Evolutionary conservation across 352 stramenopile species (phyloP).

Genomic region (Blastocystis sp.): DNA sequence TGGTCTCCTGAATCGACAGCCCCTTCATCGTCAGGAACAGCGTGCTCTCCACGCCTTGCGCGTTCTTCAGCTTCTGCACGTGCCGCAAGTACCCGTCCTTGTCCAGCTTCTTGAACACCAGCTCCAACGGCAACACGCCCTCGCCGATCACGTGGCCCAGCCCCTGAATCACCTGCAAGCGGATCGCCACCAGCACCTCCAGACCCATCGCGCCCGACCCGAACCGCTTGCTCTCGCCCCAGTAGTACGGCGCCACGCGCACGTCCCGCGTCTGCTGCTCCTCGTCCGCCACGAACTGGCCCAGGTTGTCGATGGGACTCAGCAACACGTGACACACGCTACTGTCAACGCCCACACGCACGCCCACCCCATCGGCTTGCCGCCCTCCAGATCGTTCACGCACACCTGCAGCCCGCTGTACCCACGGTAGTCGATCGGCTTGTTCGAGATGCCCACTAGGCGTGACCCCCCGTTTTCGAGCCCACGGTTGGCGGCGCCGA

Average conservation of each 20-base stretch:
- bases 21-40: conserved; percentile 58
- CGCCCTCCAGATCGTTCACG: conserved; percentile 30
- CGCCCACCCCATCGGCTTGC: background rate
- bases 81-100: conserved; percentile 29
- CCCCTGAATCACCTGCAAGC: conserved; percentile 44
- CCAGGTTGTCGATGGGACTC: background rate
- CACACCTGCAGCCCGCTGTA: conserved; percentile 35
- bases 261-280: conserved; percentile 29
- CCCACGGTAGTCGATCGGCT: background rate
- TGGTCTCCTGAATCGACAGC: background rate
- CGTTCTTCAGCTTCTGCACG: conserved; percentile 42
- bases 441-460: background rate
- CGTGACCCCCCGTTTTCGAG: background rate
- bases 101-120: conserved; percentile 37
- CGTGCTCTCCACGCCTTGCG: background rate
- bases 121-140: conserved; percentile 52
- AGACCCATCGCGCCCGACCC: conserved; percentile 34
- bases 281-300: conserved; percentile 1
- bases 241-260: background rate
- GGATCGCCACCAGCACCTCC: conserved; percentile 27
- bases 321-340: conserved; percentile 5
- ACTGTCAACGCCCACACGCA: background rate
- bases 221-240: conserved; percentile 31
- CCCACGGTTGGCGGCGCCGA: background rate
- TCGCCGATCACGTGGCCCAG: conserved; percentile 1